Evolutionary conservation across 148 eudicot species (phyloP), one percentile per base, ranked within the genome.

Genomic region (Fallopia convolvulus): DNA sequence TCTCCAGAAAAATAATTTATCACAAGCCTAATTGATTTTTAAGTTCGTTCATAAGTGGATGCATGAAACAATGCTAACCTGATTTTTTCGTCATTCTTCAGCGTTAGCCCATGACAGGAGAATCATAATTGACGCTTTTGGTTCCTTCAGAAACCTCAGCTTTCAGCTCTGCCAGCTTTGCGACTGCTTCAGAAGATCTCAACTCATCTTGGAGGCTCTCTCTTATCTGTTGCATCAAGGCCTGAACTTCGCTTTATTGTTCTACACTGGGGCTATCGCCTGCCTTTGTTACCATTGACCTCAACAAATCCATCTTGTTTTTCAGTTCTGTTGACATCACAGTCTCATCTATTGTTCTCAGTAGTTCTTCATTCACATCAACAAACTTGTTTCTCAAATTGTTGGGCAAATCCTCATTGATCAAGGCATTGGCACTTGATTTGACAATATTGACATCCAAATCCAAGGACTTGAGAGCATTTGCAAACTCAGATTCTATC

Each of bases 311-410:
- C n/a, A 94, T 84, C 75, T 87, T 92, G 76, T 83, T 79, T 77
- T 81, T 88, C 81, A 94, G 82, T 80, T 88, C 90, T 3, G 97
- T 81, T 66, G 98, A 89, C 79, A 79, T 81, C 6, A 89, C 81
- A 58, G 83, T 85, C 63, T 88, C 87, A 73, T 89, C 87, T 71
- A 94, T 92, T 78, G 82, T 85, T 72, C 71, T 65, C 20, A 81
- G 77, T 47, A 85, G 84, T 78, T 89, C 93, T 75, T 83, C 83
- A 76, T 87, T 82, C 56, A 87, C 80, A 60, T 90, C 87, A 39
- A 75, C 85, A 18, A 88, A 49, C 83, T 82, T 86, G 61, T 53
- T 72, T 84, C 82, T 85, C 20, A 88, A 60, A 74, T 80, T 77
- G 30, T 75, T 50, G 41, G 85, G 80, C 48, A 85, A 68, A 60